These are phyloP conservation scores for Lactifluus subvellereus DNA, from an alignment of 768 basidiomycete species.

Conservation along the genomic window DNA sequence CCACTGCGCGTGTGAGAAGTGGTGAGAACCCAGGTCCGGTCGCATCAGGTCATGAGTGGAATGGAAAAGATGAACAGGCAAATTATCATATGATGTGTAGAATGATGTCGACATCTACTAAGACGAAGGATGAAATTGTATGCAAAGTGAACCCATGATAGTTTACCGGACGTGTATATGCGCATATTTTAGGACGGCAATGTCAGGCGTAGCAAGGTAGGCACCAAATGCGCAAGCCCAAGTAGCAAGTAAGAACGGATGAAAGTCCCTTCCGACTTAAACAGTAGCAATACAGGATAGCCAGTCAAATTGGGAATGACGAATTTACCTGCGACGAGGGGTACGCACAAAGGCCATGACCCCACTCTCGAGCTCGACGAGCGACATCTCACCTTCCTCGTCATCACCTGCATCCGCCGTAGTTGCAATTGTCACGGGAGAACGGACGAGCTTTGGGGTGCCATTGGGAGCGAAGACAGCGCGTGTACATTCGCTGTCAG, in stretches of 20 bases:
- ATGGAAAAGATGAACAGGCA: constrained; percentile 7
- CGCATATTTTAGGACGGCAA: background rate
- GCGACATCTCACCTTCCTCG: constrained; percentile 21
- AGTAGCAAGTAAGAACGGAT: constrained; percentile 5
- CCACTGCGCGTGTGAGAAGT: background rate
- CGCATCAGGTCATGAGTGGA: background rate
- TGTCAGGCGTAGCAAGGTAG: background rate
- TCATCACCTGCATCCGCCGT: constrained; percentile 8
- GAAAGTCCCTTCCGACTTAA: background rate
- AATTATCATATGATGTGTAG: constrained; percentile 15
- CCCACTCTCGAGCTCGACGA: constrained; percentile 23
- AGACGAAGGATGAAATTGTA: constrained; percentile 4
- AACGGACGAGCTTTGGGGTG: background rate
- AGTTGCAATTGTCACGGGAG: background rate
- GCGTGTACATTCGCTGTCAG: constrained; percentile 13
- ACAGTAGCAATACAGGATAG: background rate
- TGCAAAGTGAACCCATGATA: constrained; percentile 5
- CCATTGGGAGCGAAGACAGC: background rate
- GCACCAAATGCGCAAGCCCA: background rate
- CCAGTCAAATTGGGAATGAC: background rate
- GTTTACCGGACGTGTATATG: constrained; percentile 6
- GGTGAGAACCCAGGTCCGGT: background rate
- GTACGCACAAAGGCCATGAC: constrained; percentile 21
- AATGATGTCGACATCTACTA: constrained; percentile 14
- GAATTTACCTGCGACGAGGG: constrained; percentile 16